A percentile compares a stretch with the other conserved stretches of the same genome.
Conservation (phyloP, 495 filamentous ascomycete genomes). For the Letharia columbiana region DNA sequence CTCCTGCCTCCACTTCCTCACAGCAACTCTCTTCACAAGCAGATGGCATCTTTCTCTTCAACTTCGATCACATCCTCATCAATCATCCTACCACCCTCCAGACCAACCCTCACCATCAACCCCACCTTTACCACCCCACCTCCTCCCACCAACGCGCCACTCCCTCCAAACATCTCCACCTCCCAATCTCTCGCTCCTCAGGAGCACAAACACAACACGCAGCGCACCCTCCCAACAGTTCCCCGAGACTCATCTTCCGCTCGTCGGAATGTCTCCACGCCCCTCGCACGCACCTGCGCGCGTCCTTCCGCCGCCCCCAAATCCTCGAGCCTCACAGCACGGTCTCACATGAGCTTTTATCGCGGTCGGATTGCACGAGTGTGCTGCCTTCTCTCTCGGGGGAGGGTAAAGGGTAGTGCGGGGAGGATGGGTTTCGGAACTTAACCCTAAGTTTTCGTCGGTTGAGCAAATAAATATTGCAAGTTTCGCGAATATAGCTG, state of each 20-base stretch:
- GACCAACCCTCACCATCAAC: not conserved
- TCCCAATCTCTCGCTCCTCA: constrained; percentile 34
- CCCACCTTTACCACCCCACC: not conserved
- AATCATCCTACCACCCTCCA: constrained; percentile 11
- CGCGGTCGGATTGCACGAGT: constrained; percentile 23
- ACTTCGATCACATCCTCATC: not conserved
- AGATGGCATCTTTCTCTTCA: not conserved
- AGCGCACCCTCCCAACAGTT: constrained; percentile 60
- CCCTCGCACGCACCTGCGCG: constrained; percentile 33
- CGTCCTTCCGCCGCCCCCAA: constrained; percentile 17
- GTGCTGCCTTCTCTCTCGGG: constrained; percentile 20
- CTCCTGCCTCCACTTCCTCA: not conserved
- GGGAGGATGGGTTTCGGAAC: constrained; percentile 58
- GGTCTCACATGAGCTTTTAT: constrained; percentile 35
- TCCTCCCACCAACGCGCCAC: constrained; percentile 1
- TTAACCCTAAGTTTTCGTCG: constrained; percentile 67
- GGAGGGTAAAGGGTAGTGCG: constrained; percentile 29
- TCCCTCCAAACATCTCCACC: constrained; percentile 22
- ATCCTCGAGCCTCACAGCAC: constrained; percentile 39
- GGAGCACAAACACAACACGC: constrained; percentile 36
- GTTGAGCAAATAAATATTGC: constrained; percentile 32
- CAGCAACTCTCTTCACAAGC: not conserved
- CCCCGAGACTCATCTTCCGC: constrained; percentile 54
- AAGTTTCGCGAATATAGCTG: constrained; percentile 44
- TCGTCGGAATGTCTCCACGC: constrained; percentile 44